Evolutionary conservation across 495 filamentous ascomycete species (phyloP).

Genomic region (Amorphotheca resinae): DNA sequence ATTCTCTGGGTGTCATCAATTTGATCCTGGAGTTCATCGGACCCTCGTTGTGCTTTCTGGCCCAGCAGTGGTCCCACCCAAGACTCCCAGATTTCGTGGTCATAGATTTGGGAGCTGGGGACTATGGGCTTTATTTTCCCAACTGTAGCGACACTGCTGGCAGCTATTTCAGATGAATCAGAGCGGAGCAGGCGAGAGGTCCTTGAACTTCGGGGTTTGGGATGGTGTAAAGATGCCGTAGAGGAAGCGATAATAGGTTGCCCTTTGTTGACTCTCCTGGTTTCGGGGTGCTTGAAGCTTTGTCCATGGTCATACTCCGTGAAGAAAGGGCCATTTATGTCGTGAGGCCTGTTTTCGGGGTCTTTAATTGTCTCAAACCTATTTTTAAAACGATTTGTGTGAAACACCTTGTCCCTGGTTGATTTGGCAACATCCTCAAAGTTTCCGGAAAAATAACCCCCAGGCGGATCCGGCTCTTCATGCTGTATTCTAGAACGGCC

Average conservation of each 20-base stretch:
- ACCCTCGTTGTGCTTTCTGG: no score
- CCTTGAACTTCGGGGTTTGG: slow-evolving; percentile 10
- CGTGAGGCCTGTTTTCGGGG: not conserved
- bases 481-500: not conserved
- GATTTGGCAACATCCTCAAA: not conserved
- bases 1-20: not conserved
- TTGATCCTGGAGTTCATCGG: no score
- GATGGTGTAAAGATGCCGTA: slow-evolving; percentile 11
- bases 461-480: not conserved
- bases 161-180: slow-evolving; percentile 3
- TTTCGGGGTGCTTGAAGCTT: not conserved
- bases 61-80: slow-evolving; percentile 11
- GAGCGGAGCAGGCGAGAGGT: slow-evolving; percentile 6
- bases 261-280: not conserved
- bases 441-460: not conserved
- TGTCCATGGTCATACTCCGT: no score
- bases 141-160: slow-evolving; percentile 15
- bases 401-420: not conserved
- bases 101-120: slow-evolving; percentile 11
- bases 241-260: slow-evolving; percentile 8
- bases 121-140: slow-evolving; percentile 7
- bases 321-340: no score
- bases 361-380: not conserved
- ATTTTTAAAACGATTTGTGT: not conserved
- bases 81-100: slow-evolving; percentile 19